These are phyloP conservation scores for Stemphylium vesicarium DNA, from an alignment of 2,329 filamentous ascomycete species.

Conservation along the genomic window DNA sequence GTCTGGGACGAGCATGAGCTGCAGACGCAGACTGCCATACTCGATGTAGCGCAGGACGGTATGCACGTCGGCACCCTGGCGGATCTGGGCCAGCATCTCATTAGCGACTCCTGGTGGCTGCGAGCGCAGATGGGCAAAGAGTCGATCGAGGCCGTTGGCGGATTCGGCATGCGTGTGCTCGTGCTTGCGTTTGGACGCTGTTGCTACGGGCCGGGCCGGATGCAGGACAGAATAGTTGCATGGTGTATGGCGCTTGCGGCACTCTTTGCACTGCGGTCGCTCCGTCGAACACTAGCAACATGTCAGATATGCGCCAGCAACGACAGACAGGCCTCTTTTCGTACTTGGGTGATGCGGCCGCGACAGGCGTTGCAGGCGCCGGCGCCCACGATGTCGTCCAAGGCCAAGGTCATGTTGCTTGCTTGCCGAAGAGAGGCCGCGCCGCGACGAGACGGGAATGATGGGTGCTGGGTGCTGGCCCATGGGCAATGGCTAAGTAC, in stretches of 20 bases:
- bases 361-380: slow-evolving; percentile 8
- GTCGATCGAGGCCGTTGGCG: neutral
- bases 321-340: no score
- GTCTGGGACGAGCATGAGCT: slow-evolving; percentile 2
- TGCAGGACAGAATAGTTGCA: slow-evolving; percentile 3
- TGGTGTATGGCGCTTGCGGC: neutral
- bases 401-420: no score
- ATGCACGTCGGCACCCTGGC: neutral
- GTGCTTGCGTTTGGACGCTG: neutral
- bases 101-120: neutral
- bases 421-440: slow-evolving; percentile 5
- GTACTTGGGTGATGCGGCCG: slow-evolving; percentile 9
- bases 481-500: neutral
- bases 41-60: neutral
- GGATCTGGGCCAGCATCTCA: neutral
- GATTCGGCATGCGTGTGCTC: neutral
- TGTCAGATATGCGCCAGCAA: neutral
- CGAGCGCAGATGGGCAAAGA: slow-evolving; percentile 9
- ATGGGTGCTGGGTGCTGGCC: no score
- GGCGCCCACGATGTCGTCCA: slow-evolving; percentile 1
- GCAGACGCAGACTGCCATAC: slow-evolving; percentile 6
- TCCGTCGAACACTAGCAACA: slow-evolving; percentile 4
- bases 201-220: neutral
- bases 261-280: slow-evolving; percentile 4
- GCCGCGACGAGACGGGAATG: neutral